phyloP scores from a whole-genome alignment of 192 early-diverging fungal genomes.

The Backusella psychrophila region DNA sequence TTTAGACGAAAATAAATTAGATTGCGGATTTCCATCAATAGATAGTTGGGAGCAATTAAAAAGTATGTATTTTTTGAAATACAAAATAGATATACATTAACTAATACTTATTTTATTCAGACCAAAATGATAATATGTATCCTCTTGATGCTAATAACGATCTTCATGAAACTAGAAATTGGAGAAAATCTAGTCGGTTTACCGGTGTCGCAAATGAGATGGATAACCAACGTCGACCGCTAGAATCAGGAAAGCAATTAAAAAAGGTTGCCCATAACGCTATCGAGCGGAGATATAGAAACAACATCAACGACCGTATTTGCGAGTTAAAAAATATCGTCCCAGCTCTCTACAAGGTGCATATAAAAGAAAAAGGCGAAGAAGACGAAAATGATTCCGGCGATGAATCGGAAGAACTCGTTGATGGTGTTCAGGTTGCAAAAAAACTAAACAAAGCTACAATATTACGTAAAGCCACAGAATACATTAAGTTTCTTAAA shows the following conservation, averaged over 20 bases:
- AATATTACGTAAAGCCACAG: slow-evolving; percentile 85
- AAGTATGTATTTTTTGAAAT: neutral
- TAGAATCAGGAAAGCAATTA: slow-evolving; percentile 50
- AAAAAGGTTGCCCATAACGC: slow-evolving; percentile 96
- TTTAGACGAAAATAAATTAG: neutral
- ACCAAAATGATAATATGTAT: neutral
- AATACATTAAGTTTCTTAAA: slow-evolving; percentile 77
- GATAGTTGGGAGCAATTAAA: neutral
- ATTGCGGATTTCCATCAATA: neutral
- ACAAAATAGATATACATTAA: neutral
- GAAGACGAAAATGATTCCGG: slow-evolving; percentile 40
- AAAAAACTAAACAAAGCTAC: slow-evolving; percentile 96
- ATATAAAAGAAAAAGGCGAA: slow-evolving; percentile 31
- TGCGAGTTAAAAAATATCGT: slow-evolving; percentile 82
- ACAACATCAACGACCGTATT: slow-evolving; percentile 97
- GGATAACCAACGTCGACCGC: neutral
- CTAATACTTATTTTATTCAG: neutral
- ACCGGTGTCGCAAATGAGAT: neutral
- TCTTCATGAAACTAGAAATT: slow-evolving; percentile 14
- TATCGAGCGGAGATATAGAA: slow-evolving; percentile 92
- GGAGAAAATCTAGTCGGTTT: slow-evolving; percentile 5
- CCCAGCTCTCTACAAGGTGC: slow-evolving; percentile 66
- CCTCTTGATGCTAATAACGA: neutral
- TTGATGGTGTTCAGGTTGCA: slow-evolving; percentile 83
- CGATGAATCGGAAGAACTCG: slow-evolving; percentile 37